A percentile compares a stretch with the other conserved stretches of the same genome.
Evolutionary conservation across 2,329 filamentous ascomycete species (phyloP).

Genomic region (Fusarium compactum): DNA sequence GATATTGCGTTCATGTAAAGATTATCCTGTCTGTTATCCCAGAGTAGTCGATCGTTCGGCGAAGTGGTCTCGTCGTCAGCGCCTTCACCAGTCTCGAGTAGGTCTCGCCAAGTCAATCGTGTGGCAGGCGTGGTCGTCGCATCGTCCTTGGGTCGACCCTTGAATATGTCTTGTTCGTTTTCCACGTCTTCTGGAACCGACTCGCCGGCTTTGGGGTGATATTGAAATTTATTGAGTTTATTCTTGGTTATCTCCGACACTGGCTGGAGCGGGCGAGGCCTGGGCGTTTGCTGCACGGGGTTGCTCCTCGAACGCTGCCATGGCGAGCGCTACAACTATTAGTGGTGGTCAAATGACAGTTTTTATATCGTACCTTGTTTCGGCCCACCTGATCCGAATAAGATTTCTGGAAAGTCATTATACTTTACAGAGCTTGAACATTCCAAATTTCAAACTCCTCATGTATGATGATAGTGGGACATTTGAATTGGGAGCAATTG

Average conservation of each 20-base stretch:
- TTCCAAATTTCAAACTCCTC: constrained; percentile 22
- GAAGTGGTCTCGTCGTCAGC: constrained; percentile 63
- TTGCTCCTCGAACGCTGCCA: constrained; percentile 69
- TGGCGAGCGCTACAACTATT: constrained; percentile 55
- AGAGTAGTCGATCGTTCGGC: constrained; percentile 71
- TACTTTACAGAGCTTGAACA: constrained; percentile 37
- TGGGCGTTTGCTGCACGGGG: constrained; percentile 55
- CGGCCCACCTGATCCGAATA: constrained; percentile 54
- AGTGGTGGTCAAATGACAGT: constrained; percentile 7
- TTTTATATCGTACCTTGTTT: constrained; percentile 49
- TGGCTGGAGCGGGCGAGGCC: constrained; percentile 57
- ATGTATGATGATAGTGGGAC: constrained; percentile 34
- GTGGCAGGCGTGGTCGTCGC: constrained; percentile 60
- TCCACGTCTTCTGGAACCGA: constrained; percentile 28
- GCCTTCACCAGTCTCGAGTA: constrained; percentile 61
- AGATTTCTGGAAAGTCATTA: constrained; percentile 58
- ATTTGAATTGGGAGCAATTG: constrained; percentile 24
- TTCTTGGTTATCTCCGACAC: constrained; percentile 70
- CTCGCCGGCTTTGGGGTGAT: constrained; percentile 47
- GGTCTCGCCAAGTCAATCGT: constrained; percentile 68
- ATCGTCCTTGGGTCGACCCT: constrained; percentile 39
- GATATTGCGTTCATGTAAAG: constrained; percentile 58
- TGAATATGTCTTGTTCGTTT: constrained; percentile 19
- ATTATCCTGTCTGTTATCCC: constrained; percentile 65
- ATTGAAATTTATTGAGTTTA: constrained; percentile 70